phyloP scores from a whole-genome alignment of 768 basidiomycete genomes.

The Mycena indigotica region DNA sequence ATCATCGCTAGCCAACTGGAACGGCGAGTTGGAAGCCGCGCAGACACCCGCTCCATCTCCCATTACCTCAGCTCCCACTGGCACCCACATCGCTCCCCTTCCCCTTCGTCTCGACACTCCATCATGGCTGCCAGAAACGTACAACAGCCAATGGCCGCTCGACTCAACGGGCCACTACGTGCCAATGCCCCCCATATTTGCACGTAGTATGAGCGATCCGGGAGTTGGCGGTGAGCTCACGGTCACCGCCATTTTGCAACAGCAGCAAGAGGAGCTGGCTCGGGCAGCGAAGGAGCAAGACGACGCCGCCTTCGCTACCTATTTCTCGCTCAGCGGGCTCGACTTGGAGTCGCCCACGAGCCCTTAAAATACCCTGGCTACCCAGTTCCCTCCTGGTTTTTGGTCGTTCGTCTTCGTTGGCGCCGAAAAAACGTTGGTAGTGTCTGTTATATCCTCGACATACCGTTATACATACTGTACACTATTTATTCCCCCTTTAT shows the following conservation, averaged over 20 bases:
- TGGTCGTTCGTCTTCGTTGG: too few relatives aligned
- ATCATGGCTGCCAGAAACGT: slow-evolving; percentile 2
- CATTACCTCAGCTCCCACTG: too few relatives aligned
- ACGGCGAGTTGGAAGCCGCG: neutral
- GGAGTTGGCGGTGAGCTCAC: neutral
- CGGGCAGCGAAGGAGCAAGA: neutral
- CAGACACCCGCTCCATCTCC: neutral
- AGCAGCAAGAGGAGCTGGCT: neutral
- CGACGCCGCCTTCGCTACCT: neutral
- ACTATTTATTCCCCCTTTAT: too few relatives aligned
- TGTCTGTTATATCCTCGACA: too few relatives aligned
- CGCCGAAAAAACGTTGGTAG: too few relatives aligned
- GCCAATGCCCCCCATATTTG: neutral
- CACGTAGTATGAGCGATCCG: neutral
- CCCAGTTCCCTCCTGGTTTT: too few relatives aligned
- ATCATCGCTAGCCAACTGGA: slow-evolving; percentile 20
- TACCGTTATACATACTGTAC: too few relatives aligned
- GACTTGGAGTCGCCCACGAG: too few relatives aligned
- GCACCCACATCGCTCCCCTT: slow-evolving; percentile 10
- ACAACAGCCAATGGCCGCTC: slow-evolving; percentile 4
- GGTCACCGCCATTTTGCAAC: neutral
- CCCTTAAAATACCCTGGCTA: too few relatives aligned
- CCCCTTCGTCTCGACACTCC: slow-evolving; percentile 7
- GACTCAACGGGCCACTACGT: slow-evolving; percentile 4
- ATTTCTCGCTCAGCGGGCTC: neutral